Evolutionary conservation across 2,329 filamentous ascomycete species (phyloP), one percentile per base, ranked within the genome.

Genomic region (Hymenoscyphus linearis): DNA sequence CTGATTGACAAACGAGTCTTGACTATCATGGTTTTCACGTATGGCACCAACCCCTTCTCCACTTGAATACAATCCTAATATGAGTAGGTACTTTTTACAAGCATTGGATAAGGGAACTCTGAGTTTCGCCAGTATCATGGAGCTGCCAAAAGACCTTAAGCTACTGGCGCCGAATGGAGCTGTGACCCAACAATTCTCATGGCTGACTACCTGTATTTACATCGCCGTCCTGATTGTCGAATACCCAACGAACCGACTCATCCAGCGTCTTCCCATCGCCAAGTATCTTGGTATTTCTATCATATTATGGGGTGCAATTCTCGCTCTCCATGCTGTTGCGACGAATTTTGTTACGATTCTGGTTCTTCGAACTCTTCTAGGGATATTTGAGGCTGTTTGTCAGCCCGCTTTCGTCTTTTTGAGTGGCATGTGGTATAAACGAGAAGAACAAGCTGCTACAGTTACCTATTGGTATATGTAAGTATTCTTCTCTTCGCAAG

Each of bases 381-480:
- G 87, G 34, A 78, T 87, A 2, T 87, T 87, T 59, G 88, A 90
- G 70, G 79, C 85, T 0, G 84, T 85, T 0, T 85, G 89, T 3
- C 88, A 85, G 1, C 87, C 87, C 0, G 83, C 85, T 0, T 89
- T 89, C 67, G 82, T 85, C 0, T 76, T 89, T 2, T 78, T 90
- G 65, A 88, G 85, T 2, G 82, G 78, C 4, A 85, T 89, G 75
- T 90, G 87, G 87, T 90, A 89, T 68, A 89, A 88, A 2, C 86
- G 86, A 70, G 79, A 80, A 59, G 87, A 90, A 71, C 87, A 90
- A 74, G 85, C 84, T 2, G 76, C 78, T 1, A 83, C 82, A 1
- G 82, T 81, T 2, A 81, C 88, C 58, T 90, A 68, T 60, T 72
- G 70, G 70, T 57, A 57, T 27, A 40, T 37, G 18, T 36, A 35